These are phyloP conservation scores for Cymodocea nodosa DNA, from an alignment of 116 monocot genomes.

Conservation along the genomic window DNA sequence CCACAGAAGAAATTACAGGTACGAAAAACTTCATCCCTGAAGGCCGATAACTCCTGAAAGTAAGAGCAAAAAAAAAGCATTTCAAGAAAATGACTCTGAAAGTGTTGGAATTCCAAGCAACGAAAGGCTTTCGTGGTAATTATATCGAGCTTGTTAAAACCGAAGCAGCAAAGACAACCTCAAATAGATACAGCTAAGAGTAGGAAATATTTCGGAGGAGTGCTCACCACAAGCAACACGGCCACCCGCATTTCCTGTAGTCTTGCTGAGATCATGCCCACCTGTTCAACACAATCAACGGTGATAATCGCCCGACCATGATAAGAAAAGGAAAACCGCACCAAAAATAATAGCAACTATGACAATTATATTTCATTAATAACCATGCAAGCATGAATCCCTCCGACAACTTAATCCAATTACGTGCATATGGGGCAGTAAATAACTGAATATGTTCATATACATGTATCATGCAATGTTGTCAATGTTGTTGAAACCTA, in stretches of 20 bases:
- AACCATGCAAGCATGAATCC: neutral
- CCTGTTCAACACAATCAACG: conserved; percentile 9
- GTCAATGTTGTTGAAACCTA: too few relatives aligned
- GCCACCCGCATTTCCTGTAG: conserved; percentile 56
- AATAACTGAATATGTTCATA: too few relatives aligned
- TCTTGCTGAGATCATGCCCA: conserved; percentile 57
- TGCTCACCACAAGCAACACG: conserved; percentile 43
- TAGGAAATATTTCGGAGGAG: neutral
- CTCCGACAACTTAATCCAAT: neutral
- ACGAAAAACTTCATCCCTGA: neutral
- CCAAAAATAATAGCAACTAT: neutral
- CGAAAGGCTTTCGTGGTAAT: neutral
- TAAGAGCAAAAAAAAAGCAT: neutral
- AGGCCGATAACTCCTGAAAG: conserved; percentile 12
- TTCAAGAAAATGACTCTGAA: too few relatives aligned
- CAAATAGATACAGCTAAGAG: neutral
- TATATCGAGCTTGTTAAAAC: neutral
- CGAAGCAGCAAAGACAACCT: neutral
- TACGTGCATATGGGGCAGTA: too few relatives aligned
- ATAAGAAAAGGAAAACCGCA: neutral
- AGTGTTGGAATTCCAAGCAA: too few relatives aligned
- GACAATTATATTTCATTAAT: neutral
- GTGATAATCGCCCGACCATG: neutral
- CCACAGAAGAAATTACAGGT: neutral
- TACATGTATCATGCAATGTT: too few relatives aligned